These are phyloP conservation scores for Yamadazyma nakazawae DNA, from an alignment of 805 yeast genomes.

Conservation along the genomic window DNA sequence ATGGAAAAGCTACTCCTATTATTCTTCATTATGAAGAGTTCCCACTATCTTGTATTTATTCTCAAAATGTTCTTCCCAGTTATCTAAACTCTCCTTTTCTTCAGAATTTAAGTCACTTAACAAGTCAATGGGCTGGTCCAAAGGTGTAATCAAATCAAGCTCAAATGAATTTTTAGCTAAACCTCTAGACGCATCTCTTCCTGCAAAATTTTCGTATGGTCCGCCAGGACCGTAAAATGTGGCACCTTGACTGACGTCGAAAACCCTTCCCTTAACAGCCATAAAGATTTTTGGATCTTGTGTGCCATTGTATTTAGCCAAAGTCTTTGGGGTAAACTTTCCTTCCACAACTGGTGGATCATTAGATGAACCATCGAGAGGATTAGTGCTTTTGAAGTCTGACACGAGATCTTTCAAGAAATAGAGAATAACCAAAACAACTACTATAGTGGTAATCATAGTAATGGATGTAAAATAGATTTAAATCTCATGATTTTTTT, in stretches of 20 bases:
- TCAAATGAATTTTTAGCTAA: constrained; percentile 88
- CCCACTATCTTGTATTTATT: constrained; percentile 84
- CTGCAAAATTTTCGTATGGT: constrained; percentile 91
- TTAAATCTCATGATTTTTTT: constrained; percentile 6
- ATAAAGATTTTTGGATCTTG: constrained; percentile 78
- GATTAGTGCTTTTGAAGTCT: constrained; percentile 23
- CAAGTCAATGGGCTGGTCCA: constrained; percentile 76
- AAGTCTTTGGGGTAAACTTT: constrained; percentile 69
- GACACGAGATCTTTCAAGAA: constrained; percentile 28
- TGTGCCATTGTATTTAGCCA: constrained; percentile 75
- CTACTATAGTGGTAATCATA: constrained; percentile 28
- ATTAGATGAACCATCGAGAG: constrained; percentile 24
- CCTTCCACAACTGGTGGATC: constrained; percentile 37
- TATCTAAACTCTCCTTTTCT: constrained; percentile 67
- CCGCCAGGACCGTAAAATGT: constrained; percentile 95
- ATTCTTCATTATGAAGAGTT: constrained; percentile 15
- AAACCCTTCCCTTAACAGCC: constrained; percentile 83
- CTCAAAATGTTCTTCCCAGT: constrained; percentile 82
- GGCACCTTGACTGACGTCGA: constrained; percentile 76
- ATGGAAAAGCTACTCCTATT: neutral
- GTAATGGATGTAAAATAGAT: neutral
- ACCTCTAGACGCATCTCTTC: constrained; percentile 93
- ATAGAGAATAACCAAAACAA: constrained; percentile 29
- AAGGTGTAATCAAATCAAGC: constrained; percentile 53
- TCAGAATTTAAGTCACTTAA: constrained; percentile 56